Base-by-base conservation (phyloP, 805 yeast genomes). In the Yamadazyma paraphyllophila region DNA sequence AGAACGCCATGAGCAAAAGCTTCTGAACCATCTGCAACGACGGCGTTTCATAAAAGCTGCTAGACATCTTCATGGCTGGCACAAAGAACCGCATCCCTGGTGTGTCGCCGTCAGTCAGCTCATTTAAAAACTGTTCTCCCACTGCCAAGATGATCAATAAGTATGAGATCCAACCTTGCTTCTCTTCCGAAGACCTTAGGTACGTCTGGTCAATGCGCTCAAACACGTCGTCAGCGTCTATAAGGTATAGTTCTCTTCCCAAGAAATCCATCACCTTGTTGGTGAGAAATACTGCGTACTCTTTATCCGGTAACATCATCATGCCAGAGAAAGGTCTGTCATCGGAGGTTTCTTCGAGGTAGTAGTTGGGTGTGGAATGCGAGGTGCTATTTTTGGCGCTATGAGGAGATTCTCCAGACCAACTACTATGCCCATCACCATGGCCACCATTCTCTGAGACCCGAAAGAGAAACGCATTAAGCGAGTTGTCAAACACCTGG, bases 61-160 rank as follows among this genome's bases (percentile, higher is more conserved):
- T 56, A 46, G 62, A 65, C 31, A 69, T 41, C 35, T 58, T 58
- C 34, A 59, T 53, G 6, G 74, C 69, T 14, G 60, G 51, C 7
- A 58, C 48, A 50, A 58, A 69, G 48, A 55, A 65, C 29, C 62
- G 63, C 38, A 63, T 59, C 2, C 73, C 74, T 1, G 73, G 72
- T 27, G 61, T 46, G 9, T 48, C 45, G 6, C 44, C 48, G 31
- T 40, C 48, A 6, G 51, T 36, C 8, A 45, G 26, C 25, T 48
- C 51, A 31, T 48, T 44, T 20, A 48, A 27, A 29, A 45, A 45
- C 24, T 48, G 51, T 35, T 48, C 48, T n/a, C 51, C 51, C 10
- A 48, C 51, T 6, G 51, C 51, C 12, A 48, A 35, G 2, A 39
- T 32, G 25, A 39, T 24, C 15, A 48, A 26, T 7, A 48, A 27